A percentile compares a stretch with the other conserved stretches of the same genome.
phyloP scores from a whole-genome alignment of 164 flowering plant species.

The Hamamelis virginiana region DNA sequence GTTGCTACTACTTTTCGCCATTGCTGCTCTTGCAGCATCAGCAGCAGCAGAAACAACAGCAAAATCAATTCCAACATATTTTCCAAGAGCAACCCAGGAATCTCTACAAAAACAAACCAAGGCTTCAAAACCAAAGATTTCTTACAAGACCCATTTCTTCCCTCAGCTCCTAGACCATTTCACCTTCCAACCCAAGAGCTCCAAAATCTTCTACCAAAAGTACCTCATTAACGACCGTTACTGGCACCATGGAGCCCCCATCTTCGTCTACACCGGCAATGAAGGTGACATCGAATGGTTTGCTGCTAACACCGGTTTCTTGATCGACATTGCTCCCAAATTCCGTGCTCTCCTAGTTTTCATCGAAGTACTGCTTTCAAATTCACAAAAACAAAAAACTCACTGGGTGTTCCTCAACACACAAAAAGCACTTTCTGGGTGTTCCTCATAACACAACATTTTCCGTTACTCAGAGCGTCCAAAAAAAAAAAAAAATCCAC shows the following conservation, averaged over 20 bases:
- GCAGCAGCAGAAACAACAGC: constrained; percentile 14
- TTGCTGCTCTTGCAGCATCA: not conserved
- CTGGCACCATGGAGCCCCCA: constrained; percentile 45
- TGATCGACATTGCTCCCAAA: constrained; percentile 57
- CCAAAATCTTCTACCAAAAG: constrained; percentile 47
- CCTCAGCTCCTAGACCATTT: constrained; percentile 56
- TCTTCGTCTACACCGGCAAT: constrained; percentile 58
- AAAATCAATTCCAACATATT: constrained; percentile 18
- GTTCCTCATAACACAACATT: not conserved
- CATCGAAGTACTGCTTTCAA: constrained; percentile 37
- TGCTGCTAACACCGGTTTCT: constrained; percentile 57
- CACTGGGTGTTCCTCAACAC: not conserved
- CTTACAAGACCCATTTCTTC: constrained; percentile 41
- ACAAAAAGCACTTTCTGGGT: not conserved
- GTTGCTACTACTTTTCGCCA: constrained; percentile 15
- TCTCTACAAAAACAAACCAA: constrained; percentile 19
- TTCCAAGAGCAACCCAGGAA: constrained; percentile 23
- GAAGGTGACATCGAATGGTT: constrained; percentile 63
- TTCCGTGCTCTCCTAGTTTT: constrained; percentile 49
- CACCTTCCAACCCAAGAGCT: constrained; percentile 47
- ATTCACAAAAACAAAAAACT: not conserved
- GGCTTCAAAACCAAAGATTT: constrained; percentile 24
- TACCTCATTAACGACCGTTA: constrained; percentile 42
- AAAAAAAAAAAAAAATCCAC: no score
- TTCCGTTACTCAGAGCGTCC: not conserved